These are phyloP conservation scores for Nidula niveotomentosa DNA, from an alignment of 1,284 basidiomycete species.

Conservation along the genomic window DNA sequence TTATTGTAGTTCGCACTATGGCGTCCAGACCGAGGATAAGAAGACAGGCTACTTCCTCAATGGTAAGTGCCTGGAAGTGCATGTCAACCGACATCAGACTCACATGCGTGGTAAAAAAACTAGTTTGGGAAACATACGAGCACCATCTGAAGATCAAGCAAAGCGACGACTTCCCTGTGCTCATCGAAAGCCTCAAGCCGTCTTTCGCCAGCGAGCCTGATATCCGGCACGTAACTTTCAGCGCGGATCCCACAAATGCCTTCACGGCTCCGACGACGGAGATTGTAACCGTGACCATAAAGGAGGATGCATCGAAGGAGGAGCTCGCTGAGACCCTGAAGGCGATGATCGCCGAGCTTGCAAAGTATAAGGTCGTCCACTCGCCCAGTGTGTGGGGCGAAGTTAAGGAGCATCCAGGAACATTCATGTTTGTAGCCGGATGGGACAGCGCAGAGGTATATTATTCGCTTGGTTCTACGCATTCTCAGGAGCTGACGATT, in stretches of 20 bases:
- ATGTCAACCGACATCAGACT: not conserved
- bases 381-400: conserved; percentile 13
- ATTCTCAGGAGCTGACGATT: too few species aligned
- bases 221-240: conserved; percentile 13
- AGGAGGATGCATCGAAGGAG: conserved; percentile 14
- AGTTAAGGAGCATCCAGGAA: conserved; percentile 15
- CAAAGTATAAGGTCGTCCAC: conserved; percentile 9
- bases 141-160: conserved; percentile 18
- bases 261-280: conserved; percentile 17
- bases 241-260: conserved; percentile 8
- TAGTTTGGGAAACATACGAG: conserved; percentile 26
- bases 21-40: conserved; percentile 17
- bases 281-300: conserved; percentile 13
- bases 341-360: conserved; percentile 5
- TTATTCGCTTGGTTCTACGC: too few species aligned
- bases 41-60: conserved; percentile 16
- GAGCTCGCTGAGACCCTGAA: conserved; percentile 10
- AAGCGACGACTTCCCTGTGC: conserved; percentile 11
- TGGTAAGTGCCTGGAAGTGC: conserved; percentile 8
- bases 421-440: conserved; percentile 17
- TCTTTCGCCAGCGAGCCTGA: conserved; percentile 8
- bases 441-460: conserved; percentile 22
- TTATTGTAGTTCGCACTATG: conserved; percentile 17
- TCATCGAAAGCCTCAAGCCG: conserved; percentile 13
- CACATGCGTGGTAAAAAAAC: not conserved